Evolutionary conservation across 2,329 filamentous ascomycete genomes (phyloP), one percentile per base, ranked within the genome.

Genomic region (Xylaria sp.): DNA sequence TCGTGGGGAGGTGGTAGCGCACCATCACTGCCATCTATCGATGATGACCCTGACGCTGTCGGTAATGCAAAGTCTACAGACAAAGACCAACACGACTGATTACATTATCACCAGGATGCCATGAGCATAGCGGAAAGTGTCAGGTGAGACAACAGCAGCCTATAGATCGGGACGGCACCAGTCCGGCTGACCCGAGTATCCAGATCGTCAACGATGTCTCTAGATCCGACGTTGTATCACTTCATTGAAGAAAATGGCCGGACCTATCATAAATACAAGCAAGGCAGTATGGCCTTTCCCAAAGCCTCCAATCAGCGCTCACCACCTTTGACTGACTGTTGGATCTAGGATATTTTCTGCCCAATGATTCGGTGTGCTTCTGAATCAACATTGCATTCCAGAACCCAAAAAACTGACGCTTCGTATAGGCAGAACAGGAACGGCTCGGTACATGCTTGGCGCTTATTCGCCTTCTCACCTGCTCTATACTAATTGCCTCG

Each of bases 251-350:
- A 77, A 28, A 76, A 78, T 55, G 77, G 76, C 1, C 73, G 77
- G 39, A 78, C 77, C 34, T 79, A 79, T 69, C 77, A 78, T 61
- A 72, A 73, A 57, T 78, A 76, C 60, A 78, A 77, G 60, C 72
- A 77, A 74, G 76, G 77, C 56, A 77, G 77, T 79, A 74, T 34
- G 77, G 10, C 52, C 48, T n/a, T 28, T 28, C 39, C 18, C 25
- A 28, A 44, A 23, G 9, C 25, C 34, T 37, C 28, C 20, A 31
- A 31, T 52, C 6, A 39, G 25, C 55, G 7, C 23, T 20, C 12
- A 1, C 37, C 15, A n/a, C 4, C n/a, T 46, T 46, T 13, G 3
- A 52, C 70, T 72, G 65, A 71, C 64, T 25, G 48, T 56, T 3
- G 3, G 18, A 12, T 13, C 3, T 50, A 79, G 77, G 76, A 74